Evolutionary conservation across 805 yeast genomes (phyloP).

Genomic region (Cyberlindnera veronae): DNA sequence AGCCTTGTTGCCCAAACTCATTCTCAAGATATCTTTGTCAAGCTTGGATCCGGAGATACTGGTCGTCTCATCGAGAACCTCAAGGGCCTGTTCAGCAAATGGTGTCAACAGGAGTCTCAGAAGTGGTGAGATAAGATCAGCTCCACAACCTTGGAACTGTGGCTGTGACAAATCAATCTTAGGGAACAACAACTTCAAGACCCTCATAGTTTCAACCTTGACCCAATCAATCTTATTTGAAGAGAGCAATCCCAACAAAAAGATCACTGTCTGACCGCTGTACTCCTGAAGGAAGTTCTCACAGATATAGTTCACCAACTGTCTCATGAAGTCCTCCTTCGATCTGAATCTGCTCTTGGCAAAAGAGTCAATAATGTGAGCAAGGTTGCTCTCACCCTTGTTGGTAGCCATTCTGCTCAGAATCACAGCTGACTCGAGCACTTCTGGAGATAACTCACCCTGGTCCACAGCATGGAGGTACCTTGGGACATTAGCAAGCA

Average conservation of each 20-base stretch:
- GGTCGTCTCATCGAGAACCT: conserved; percentile 82
- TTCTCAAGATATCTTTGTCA: conserved; percentile 87
- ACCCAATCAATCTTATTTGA: conserved; percentile 79
- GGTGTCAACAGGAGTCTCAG: conserved; percentile 77
- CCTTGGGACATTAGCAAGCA: conserved; percentile 79
- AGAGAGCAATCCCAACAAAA: conserved; percentile 73
- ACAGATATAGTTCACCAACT: conserved; percentile 68
- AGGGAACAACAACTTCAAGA: conserved; percentile 73
- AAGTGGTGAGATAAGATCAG: conserved; percentile 89
- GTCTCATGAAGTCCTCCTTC: conserved; percentile 85
- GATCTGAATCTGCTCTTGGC: conserved; percentile 79
- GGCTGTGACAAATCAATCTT: conserved; percentile 70
- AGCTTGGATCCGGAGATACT: conserved; percentile 85
- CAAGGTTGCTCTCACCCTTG: conserved; percentile 52
- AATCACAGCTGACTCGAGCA: conserved; percentile 49
- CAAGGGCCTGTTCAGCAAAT: conserved; percentile 83
- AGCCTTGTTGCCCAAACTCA: conserved; percentile 82
- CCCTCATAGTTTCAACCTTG: conserved; percentile 71
- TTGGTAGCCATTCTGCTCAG: conserved; percentile 60
- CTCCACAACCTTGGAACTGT: conserved; percentile 87
- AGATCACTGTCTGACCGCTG: conserved; percentile 70
- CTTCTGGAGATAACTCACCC: conserved; percentile 46
- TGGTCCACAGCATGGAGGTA: conserved; percentile 76
- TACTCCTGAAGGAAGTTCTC: conserved; percentile 67
- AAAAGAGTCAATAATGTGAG: conserved; percentile 73